These are phyloP conservation scores for Laguncularia racemosa DNA, from an alignment of 345 rosid genomes.

Conservation along the genomic window DNA sequence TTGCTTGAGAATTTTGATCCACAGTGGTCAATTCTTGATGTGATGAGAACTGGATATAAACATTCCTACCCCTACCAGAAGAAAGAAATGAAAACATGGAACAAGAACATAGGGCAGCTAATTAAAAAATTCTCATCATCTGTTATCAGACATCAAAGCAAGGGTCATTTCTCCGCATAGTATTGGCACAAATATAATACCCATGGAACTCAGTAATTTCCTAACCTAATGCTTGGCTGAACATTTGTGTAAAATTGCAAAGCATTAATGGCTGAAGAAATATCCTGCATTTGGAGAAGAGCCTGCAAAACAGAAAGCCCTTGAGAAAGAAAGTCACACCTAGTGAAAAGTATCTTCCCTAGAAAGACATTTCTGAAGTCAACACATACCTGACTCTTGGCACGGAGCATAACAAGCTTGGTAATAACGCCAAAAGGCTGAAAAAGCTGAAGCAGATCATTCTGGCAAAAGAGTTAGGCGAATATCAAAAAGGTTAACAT, in stretches of 20 bases:
- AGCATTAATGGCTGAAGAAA: slow-evolving; percentile 78
- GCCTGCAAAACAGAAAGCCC: slow-evolving; percentile 44
- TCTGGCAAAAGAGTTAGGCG: slow-evolving; percentile 32
- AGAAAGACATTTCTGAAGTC: neutral
- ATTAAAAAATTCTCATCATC: too few relatives aligned
- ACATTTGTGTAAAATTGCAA: slow-evolving; percentile 70
- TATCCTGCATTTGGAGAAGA: slow-evolving; percentile 97
- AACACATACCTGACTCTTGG: slow-evolving; percentile 84
- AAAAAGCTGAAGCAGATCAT: slow-evolving; percentile 93
- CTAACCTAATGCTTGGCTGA: slow-evolving; percentile 82
- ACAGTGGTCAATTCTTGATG: slow-evolving; percentile 95
- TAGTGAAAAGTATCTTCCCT: slow-evolving; percentile 1
- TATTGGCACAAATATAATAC: neutral
- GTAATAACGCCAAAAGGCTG: slow-evolving; percentile 98
- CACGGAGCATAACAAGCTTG: slow-evolving; percentile 97
- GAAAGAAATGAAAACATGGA: neutral
- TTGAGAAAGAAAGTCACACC: slow-evolving; percentile 1
- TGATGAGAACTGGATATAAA: slow-evolving; percentile 94
- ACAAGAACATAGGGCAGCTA: too few relatives aligned
- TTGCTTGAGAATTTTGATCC: slow-evolving; percentile 87
- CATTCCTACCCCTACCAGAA: slow-evolving; percentile 80
- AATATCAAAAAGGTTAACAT: slow-evolving; percentile 6
- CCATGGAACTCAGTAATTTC: slow-evolving; percentile 1
- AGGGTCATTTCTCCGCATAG: neutral
- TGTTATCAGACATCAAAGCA: neutral